phyloP scores from a whole-genome alignment of 202 grass and related monocot species.

The Brachypodium distachyon region DNA sequence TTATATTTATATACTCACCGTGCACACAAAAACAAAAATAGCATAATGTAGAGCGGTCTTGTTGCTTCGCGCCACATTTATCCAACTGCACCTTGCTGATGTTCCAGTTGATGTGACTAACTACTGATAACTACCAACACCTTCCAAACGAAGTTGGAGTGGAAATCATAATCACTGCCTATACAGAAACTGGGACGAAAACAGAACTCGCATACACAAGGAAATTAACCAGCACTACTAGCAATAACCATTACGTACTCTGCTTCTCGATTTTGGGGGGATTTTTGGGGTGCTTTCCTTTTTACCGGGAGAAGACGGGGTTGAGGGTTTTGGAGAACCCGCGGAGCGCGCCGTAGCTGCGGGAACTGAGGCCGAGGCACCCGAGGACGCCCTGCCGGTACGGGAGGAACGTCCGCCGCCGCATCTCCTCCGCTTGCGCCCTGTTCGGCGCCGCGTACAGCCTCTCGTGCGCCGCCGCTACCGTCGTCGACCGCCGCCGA shows the following conservation, averaged over 20 bases:
- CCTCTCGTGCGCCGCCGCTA: constrained; percentile 69
- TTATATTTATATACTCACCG: neutral
- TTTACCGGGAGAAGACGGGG: constrained; percentile 84
- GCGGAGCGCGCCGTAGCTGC: constrained; percentile 71
- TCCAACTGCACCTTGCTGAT: neutral
- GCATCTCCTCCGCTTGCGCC: constrained; percentile 78
- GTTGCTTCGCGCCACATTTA: constrained; percentile 26
- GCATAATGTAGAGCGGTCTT: neutral
- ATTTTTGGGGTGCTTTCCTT: neutral
- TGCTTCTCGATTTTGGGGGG: neutral
- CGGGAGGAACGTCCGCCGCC: constrained; percentile 83
- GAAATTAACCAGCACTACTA: neutral
- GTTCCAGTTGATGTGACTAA: constrained; percentile 35
- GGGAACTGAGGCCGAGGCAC: constrained; percentile 85
- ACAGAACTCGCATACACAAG: neutral
- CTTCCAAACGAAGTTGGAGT: neutral
- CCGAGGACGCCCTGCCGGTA: constrained; percentile 80
- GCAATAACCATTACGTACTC: neutral
- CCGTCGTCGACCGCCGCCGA: constrained; percentile 19
- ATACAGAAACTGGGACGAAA: neutral
- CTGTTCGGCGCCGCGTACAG: constrained; percentile 74
- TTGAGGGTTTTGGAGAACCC: constrained; percentile 82
- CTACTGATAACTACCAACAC: neutral
- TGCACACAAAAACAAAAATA: constrained; percentile 12
- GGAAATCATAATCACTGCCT: neutral